phyloP scores from a whole-genome alignment of 345 rosid species.

The Bruguiera gymnorhiza region DNA sequence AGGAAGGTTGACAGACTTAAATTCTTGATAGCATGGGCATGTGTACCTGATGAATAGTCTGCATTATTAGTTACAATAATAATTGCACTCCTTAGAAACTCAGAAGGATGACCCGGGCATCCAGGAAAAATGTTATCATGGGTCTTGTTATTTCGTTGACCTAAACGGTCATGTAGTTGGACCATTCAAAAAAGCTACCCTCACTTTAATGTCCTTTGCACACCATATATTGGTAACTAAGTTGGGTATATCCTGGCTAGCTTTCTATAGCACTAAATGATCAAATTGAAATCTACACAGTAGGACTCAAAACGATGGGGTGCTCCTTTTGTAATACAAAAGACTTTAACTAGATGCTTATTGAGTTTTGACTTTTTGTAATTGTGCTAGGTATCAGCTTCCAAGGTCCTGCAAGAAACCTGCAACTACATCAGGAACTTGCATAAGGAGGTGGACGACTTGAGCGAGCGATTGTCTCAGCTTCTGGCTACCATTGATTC shows the following conservation, averaged over 20 bases:
- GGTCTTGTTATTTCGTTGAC: background rate
- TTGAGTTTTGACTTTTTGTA: background rate
- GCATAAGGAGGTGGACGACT: slow-evolving; percentile 83
- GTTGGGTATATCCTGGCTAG: too few relatives aligned
- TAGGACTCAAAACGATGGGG: background rate
- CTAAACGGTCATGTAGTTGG: slow-evolving; percentile 9
- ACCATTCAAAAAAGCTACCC: slow-evolving; percentile 4
- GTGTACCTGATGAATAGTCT: slow-evolving; percentile 6
- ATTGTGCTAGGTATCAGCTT: slow-evolving; percentile 63
- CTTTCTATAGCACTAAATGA: too few relatives aligned
- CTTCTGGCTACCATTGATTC: slow-evolving; percentile 76
- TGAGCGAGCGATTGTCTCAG: slow-evolving; percentile 85
- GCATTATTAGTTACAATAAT: slow-evolving; percentile 11
- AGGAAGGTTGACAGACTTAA: slow-evolving; percentile 11
- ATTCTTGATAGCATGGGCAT: slow-evolving; percentile 52
- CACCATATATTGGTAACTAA: background rate
- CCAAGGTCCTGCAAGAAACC: slow-evolving; percentile 91
- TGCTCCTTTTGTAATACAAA: background rate
- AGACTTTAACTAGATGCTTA: background rate
- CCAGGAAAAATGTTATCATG: slow-evolving; percentile 19
- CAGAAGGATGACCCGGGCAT: slow-evolving; percentile 34
- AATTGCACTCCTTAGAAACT: slow-evolving; percentile 22
- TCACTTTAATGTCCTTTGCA: background rate
- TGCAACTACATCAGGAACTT: slow-evolving; percentile 87
- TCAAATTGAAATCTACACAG: background rate